These are phyloP conservation scores for Combretum micranthum DNA, from an alignment of 345 rosid species.

Conservation along the genomic window DNA sequence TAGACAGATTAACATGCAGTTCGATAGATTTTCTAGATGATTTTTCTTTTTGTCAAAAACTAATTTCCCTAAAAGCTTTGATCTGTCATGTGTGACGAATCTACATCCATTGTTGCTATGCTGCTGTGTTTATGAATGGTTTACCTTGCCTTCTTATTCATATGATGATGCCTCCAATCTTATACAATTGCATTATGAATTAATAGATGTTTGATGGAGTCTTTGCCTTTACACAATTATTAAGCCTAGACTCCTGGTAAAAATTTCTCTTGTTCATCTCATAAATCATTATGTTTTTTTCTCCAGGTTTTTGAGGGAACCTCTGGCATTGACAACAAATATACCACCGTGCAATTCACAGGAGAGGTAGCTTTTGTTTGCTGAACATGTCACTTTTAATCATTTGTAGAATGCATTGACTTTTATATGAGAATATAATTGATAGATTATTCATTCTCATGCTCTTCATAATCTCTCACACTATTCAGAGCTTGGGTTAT, in stretches of 20 bases:
- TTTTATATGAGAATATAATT: no score
- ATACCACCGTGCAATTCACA: constrained; percentile 81
- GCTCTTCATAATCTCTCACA: neutral
- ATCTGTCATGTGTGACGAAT: no score
- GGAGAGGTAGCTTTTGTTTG: constrained; percentile 51
- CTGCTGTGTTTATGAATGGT: no score
- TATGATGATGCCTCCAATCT: no score
- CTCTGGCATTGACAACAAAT: constrained; percentile 93
- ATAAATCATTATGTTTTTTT: constrained; percentile 5
- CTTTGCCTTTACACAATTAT: neutral
- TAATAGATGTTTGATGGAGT: neutral
- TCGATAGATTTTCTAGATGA: no score
- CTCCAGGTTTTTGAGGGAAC: constrained; percentile 85
- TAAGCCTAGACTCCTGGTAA: neutral
- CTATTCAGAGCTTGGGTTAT: neutral
- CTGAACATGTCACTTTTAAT: neutral
- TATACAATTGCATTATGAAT: no score
- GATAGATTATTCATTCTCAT: no score
- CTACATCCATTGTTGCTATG: no score
- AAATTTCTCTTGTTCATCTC: constrained; percentile 3
- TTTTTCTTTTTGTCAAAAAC: no score
- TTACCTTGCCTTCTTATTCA: no score
- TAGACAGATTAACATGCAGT: constrained; percentile 1
- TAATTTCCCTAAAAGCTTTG: no score
- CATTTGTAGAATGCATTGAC: neutral